Evolutionary conservation across 139 green algal genomes (phyloP), one percentile per base, ranked within the genome.

Genomic region (Micractinium sp.): DNA sequence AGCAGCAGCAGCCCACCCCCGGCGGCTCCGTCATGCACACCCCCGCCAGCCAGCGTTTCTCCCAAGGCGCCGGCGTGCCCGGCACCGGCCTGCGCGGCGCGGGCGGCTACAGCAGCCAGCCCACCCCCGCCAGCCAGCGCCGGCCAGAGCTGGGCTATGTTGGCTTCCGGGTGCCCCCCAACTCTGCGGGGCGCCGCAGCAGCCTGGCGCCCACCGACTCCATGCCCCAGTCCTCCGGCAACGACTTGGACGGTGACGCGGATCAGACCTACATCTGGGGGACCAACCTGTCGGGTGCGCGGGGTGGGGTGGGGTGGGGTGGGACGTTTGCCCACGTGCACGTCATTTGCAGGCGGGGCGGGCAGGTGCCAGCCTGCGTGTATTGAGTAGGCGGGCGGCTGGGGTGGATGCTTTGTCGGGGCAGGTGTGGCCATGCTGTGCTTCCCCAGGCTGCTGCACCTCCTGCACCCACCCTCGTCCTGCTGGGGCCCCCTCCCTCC

Each of bases 191-290:
- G 1, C 90, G 90, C 15, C 86, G 90, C 56, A 84, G 22, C n/a
- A 92, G 90, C 80, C 53, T 92, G 66, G 86, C 69, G 38, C 88
- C 88, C 63, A 85, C 82, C 71, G 90, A 92, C 35, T 92, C 90
- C 31, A 53, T 85, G 39, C 83, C 83, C 1, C 76, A 80, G 77
- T 75, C 80, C 36, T 90, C 83, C 25, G 78, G 47, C 47, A 56
- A 93, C 22, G 91, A 90, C 33, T 76, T 93, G 79, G 87, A 92
- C 2, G 83, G 23, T 25, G 90, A 94, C 35, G 87, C 81, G 0
- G 93, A 95, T 23, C 91, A 81, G 77, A 97, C 94, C 23, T 98
- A 93, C 87, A 93, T 99, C 41, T 99, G 97, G 97, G 97, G 97
- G 61, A 99, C 97, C 60, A 96, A 94, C 84, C 89, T 99, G 39